A percentile compares a stretch with the other conserved stretches of the same genome.
These are phyloP conservation scores for Venturia carpophila DNA, from an alignment of 2,329 filamentous ascomycete species.

Conservation along the genomic window DNA sequence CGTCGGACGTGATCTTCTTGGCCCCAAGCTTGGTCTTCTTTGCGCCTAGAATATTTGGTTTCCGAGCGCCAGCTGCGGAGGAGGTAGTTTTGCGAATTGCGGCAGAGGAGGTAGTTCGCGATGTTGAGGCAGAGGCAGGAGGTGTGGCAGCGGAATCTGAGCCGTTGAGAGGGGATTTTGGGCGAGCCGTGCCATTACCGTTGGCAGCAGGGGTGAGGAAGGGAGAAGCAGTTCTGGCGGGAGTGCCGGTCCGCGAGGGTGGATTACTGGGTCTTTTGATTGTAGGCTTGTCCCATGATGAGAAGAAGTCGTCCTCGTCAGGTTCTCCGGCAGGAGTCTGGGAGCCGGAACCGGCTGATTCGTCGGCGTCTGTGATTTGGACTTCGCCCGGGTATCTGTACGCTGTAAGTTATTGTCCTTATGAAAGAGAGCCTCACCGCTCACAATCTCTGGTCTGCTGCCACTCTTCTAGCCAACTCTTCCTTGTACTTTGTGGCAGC, in stretches of 20 bases:
- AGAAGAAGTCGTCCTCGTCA: conserved; percentile 86
- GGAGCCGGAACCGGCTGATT: conserved; percentile 50
- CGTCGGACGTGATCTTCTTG: conserved; percentile 69
- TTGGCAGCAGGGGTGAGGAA: conserved; percentile 67
- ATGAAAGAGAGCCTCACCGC: conserved; percentile 28
- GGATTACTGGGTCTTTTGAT: conserved; percentile 96
- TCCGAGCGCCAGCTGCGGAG: conserved; percentile 56
- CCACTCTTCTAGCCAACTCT: conserved; percentile 79
- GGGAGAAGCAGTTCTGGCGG: conserved; percentile 78
- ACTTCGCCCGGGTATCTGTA: conserved; percentile 75
- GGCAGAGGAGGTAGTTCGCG: conserved; percentile 60
- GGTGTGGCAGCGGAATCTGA: conserved; percentile 42
- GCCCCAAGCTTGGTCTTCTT: conserved; percentile 50
- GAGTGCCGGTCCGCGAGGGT: conserved; percentile 80
- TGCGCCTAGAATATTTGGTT: conserved; percentile 77
- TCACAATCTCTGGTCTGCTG: conserved; percentile 76
- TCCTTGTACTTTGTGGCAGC: conserved; percentile 98
- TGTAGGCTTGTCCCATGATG: conserved; percentile 94
- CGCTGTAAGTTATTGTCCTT: conserved; percentile 12
- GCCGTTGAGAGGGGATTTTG: conserved; percentile 66
- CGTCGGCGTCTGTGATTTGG: conserved; percentile 65
- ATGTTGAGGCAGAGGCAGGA: conserved; percentile 32
- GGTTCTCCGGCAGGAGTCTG: conserved; percentile 74
- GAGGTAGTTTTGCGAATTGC: conserved; percentile 69
- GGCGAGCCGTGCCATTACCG: conserved; percentile 56